These are phyloP conservation scores for Trametes cinnabarina DNA, from an alignment of 768 basidiomycete genomes.

Conservation along the genomic window DNA sequence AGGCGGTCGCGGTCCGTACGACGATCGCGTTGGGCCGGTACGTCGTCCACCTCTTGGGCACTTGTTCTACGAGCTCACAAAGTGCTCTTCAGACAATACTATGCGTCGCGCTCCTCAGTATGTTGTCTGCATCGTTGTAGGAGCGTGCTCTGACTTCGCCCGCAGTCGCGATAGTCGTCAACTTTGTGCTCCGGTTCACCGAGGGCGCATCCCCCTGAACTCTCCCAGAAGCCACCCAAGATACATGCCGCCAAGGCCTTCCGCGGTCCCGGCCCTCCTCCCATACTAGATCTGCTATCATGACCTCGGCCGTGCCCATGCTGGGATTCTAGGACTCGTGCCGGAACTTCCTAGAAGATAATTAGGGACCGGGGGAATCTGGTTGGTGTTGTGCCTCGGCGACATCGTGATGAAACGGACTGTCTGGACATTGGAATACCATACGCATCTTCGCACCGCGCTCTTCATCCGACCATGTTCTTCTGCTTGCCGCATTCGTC, in stretches of 20 bases:
- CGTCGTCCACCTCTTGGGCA: conserved; percentile 37
- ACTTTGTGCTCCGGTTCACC: conserved; percentile 82
- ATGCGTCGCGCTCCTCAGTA: conserved; percentile 79
- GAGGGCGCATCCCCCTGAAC: conserved; percentile 13
- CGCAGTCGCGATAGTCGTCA: conserved; percentile 78
- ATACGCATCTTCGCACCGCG: not conserved
- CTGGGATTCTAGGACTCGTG: not conserved
- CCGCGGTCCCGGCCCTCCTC: too few species aligned
- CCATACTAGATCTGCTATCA: not conserved
- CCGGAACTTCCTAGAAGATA: not conserved
- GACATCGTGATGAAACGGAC: conserved; percentile 3
- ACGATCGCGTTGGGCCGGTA: conserved; percentile 93
- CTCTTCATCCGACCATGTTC: not conserved
- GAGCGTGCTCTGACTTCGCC: conserved; percentile 11
- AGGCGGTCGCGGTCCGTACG: conserved; percentile 92
- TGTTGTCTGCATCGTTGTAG: conserved; percentile 19
- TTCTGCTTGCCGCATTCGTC: not conserved
- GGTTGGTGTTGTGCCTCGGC: too few species aligned
- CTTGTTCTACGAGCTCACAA: conserved; percentile 9
- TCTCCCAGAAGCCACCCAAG: not conserved
- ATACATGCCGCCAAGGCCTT: not conserved
- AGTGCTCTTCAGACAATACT: conserved; percentile 61
- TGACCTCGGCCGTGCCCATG: not conserved
- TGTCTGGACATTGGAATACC: conserved; percentile 9
- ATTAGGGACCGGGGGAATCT: not conserved